phyloP scores from a whole-genome alignment of 345 rosid species.

The Bruguiera gymnorhiza region DNA sequence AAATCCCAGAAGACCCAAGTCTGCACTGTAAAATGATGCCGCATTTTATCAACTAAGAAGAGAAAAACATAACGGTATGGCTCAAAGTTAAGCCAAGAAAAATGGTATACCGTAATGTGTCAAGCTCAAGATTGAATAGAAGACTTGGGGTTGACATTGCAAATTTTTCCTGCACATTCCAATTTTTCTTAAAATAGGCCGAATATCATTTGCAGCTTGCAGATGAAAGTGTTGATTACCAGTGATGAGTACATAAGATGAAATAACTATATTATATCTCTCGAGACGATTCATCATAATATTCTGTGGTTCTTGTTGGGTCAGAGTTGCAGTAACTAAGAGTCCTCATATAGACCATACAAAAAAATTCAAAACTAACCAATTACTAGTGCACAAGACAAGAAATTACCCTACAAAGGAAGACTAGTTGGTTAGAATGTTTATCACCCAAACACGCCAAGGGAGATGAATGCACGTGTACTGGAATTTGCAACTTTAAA shows the following conservation, averaged over 20 bases:
- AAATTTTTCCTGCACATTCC: slow-evolving; percentile 68
- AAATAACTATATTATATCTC: neutral
- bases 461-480: neutral
- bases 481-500: too few species aligned
- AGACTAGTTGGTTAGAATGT: neutral
- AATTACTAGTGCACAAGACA: too few species aligned
- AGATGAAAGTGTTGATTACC: neutral
- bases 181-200: slow-evolving; percentile 10
- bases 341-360: too few species aligned
- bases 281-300: neutral
- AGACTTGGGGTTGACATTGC: slow-evolving; percentile 75
- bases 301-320: neutral
- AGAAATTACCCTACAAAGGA: too few species aligned
- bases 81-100: slow-evolving; percentile 14
- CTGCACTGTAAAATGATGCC: slow-evolving; percentile 64
- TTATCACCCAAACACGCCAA: neutral
- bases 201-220: neutral
- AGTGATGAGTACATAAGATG: neutral
- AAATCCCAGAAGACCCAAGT: slow-evolving; percentile 87
- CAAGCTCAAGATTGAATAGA: slow-evolving; percentile 91
- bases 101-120: slow-evolving; percentile 70
- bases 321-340: neutral
- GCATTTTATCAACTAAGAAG: slow-evolving; percentile 13
- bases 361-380: too few species aligned
- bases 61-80: slow-evolving; percentile 13